Evolutionary conservation across 495 filamentous ascomycete genomes (phyloP).

Genomic region (Xylaria sp.): DNA sequence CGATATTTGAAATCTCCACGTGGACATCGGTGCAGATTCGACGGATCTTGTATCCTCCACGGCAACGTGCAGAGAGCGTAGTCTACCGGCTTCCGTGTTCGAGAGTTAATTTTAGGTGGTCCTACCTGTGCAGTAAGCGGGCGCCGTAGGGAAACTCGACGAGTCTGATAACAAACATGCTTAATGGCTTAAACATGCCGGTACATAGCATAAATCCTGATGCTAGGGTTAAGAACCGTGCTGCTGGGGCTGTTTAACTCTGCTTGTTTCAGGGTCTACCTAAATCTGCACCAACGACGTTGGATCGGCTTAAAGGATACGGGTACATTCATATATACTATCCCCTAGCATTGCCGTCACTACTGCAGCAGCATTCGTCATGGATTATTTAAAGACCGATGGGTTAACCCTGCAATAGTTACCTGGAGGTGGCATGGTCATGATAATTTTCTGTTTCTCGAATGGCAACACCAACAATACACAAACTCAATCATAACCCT

Average conservation of each 20-base stretch:
- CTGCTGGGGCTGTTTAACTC: conserved; percentile 22
- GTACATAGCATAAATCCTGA: conserved; percentile 30
- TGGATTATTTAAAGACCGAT: conserved; percentile 31
- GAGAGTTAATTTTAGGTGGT: conserved; percentile 30
- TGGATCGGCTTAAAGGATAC: conserved; percentile 25
- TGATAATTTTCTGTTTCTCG: conserved; percentile 21
- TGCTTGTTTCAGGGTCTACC: conserved; percentile 24
- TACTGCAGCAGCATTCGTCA: conserved; percentile 18
- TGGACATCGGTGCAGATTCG: conserved; percentile 22
- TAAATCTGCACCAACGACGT: conserved; percentile 23
- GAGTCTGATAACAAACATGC: conserved; percentile 26
- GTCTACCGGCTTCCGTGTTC: conserved; percentile 28
- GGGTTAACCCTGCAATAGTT: conserved; percentile 20
- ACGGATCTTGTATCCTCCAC: conserved; percentile 26
- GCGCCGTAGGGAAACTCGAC: conserved; percentile 12
- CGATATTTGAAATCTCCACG: conserved; percentile 28
- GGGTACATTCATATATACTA: conserved; percentile 9
- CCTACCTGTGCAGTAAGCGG: conserved; percentile 21
- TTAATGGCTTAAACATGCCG: conserved; percentile 28
- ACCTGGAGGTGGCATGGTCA: conserved; percentile 18
- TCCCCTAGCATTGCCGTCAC: conserved; percentile 19
- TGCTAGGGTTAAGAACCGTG: conserved; percentile 26
- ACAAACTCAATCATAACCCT: conserved; percentile 4
- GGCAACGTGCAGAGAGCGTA: conserved; percentile 28
- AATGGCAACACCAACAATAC: conserved; percentile 22